Base-by-base conservation (phyloP, 1,284 basidiomycete species). In the Pisolithus thermaeus region DNA sequence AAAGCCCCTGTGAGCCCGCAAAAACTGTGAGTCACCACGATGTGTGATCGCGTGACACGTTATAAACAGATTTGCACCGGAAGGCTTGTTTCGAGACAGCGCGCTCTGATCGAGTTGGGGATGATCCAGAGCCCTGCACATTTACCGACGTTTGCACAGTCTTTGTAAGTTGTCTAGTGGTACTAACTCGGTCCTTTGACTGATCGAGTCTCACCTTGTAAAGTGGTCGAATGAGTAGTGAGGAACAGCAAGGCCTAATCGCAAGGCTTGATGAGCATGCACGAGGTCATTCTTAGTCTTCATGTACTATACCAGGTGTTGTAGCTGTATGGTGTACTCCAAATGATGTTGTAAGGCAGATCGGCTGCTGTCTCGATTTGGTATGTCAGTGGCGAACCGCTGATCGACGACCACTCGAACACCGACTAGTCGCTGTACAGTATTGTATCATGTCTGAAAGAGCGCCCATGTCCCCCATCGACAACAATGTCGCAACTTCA, bases 101-200 rank as follows among this genome's bases (percentile, higher is more conserved):
- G 69, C 44, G 84, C 84, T 7, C 71, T 87, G 49, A 70, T 86
- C 40, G 78, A 78, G 40, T 69, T 83, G 1, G 81, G 78, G 7
- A 73, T 81, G 57, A 78, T 87, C 53, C 73, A 72, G 49, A 68
- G 64, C 27, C 69, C 73, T 4, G 69, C 68, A 12, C 76, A 85
- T 47, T 62, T 83, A 3, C 69, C 79, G 3, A 58, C 59, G 5
- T 86, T 87, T 59, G 83, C 84, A 4, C 72, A 74, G 47, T 73
- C 78, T 36, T 87, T 87, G 84, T 86, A 56, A 67, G 82, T 68
- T 23, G 16, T 14, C 9, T 61, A 1, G 5, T 43, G n/a, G 8
- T 1, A 16, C 41, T 8, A n/a, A 35, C 9, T 11, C 27, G 37
- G 46, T 42, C 3, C 14, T 40, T 16, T 25, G 16, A 36, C 36